These are phyloP conservation scores for Pinguiococcus pyrenoidosus DNA, from an alignment of 108 stramenopile genomes.

Conservation along the genomic window DNA sequence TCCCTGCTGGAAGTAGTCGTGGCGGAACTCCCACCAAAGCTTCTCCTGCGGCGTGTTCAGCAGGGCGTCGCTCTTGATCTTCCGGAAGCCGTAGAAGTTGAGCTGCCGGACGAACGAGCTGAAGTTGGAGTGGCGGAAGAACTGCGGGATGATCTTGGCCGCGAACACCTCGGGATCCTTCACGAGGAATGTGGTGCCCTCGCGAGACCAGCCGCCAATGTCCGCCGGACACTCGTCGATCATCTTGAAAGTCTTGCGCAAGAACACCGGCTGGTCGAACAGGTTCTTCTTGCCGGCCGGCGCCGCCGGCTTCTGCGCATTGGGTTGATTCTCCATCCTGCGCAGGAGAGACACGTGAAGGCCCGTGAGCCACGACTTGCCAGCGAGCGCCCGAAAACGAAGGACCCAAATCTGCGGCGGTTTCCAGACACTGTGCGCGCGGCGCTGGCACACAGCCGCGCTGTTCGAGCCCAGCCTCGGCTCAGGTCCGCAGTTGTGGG, in stretches of 20 bases:
- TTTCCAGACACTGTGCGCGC: too few species aligned
- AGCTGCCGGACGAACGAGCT: slow-evolving; percentile 37
- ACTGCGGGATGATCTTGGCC: slow-evolving; percentile 29
- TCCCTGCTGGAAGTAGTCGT: slow-evolving; percentile 31
- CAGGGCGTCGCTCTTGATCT: slow-evolving; percentile 11
- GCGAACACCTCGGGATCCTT: slow-evolving; percentile 35
- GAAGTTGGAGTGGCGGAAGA: slow-evolving; percentile 41
- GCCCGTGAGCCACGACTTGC: too few species aligned
- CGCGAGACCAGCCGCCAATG: slow-evolving; percentile 26
- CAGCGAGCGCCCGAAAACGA: too few species aligned
- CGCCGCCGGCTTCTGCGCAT: too few species aligned
- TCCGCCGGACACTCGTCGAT: slow-evolving; percentile 25
- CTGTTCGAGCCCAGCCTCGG: too few species aligned
- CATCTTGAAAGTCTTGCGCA: slow-evolving; percentile 33
- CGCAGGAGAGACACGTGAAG: too few species aligned
- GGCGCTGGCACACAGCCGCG: too few species aligned
- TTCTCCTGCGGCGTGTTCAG: background rate
- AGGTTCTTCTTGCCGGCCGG: too few species aligned
- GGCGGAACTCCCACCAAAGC: slow-evolving; percentile 39
- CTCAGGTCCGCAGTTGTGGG: too few species aligned
- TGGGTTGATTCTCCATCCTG: too few species aligned
- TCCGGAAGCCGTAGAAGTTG: slow-evolving; percentile 41
- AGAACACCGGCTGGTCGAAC: slow-evolving; percentile 20
- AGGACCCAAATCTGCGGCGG: too few species aligned
- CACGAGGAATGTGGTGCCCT: slow-evolving; percentile 34